Conservation (phyloP, 805 yeast species). For the Candida stauntonica region DNA sequence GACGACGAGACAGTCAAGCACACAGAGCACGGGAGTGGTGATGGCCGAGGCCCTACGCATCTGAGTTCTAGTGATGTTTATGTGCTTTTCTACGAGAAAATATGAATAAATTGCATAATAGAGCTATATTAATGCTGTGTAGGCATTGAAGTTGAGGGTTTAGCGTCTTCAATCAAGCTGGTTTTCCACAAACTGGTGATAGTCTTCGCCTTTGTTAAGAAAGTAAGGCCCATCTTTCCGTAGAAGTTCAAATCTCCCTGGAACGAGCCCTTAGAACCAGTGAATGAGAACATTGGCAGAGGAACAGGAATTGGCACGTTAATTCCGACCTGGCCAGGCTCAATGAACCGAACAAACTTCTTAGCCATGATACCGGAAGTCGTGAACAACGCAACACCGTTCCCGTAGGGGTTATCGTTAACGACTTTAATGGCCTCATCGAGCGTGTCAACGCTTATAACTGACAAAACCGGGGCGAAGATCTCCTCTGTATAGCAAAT, state of each 20-base stretch:
- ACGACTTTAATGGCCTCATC: slow-evolving; percentile 68
- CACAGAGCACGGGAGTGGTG: slow-evolving; percentile 43
- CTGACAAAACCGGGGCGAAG: slow-evolving; percentile 68
- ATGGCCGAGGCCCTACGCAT: slow-evolving; percentile 31
- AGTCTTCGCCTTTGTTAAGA: slow-evolving; percentile 72
- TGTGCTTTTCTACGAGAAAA: slow-evolving; percentile 58
- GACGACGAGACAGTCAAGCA: slow-evolving; percentile 63
- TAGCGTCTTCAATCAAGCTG: slow-evolving; percentile 43
- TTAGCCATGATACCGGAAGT: slow-evolving; percentile 66
- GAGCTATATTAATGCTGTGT: slow-evolving; percentile 39
- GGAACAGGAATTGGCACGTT: slow-evolving; percentile 82
- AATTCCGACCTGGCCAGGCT: slow-evolving; percentile 74
- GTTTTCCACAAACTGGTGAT: slow-evolving; percentile 66
- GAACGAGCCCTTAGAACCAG: slow-evolving; percentile 73
- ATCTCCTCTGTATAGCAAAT: slow-evolving; percentile 68
- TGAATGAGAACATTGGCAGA: slow-evolving; percentile 75
- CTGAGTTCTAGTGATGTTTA: slow-evolving; percentile 59
- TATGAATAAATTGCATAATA: slow-evolving; percentile 15
- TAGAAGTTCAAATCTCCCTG: slow-evolving; percentile 76
- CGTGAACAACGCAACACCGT: slow-evolving; percentile 69
- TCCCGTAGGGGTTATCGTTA: slow-evolving; percentile 61
- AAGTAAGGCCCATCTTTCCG: slow-evolving; percentile 70
- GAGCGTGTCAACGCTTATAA: slow-evolving; percentile 57
- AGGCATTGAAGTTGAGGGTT: slow-evolving; percentile 66
- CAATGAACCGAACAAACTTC: slow-evolving; percentile 62